Conservation (phyloP, 345 rosid genomes). For the Murraya koenigii region DNA sequence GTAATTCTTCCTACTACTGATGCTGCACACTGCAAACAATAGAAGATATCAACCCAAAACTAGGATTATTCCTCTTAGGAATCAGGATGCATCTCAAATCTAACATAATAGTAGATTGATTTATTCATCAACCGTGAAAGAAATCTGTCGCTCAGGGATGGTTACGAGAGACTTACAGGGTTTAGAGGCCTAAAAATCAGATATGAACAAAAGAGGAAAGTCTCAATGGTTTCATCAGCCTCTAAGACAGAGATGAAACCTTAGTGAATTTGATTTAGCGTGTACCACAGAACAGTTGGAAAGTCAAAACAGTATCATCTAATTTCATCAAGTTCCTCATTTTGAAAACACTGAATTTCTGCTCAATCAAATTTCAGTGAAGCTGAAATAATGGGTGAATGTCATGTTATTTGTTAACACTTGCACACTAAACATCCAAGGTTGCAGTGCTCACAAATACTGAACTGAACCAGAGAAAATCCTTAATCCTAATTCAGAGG, state of each 20-base stretch:
- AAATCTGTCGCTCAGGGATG: neutral
- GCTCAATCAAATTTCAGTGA: neutral
- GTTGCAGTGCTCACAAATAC: neutral
- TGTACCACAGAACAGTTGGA: neutral
- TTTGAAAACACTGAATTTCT: neutral
- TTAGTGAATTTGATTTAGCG: neutral
- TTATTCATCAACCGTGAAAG: neutral
- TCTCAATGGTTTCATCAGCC: neutral
- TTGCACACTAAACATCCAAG: neutral
- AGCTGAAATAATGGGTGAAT: neutral
- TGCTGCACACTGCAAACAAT: neutral
- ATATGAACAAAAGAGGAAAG: neutral
- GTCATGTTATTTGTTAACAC: neutral
- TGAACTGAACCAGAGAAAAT: neutral
- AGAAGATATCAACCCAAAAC: neutral
- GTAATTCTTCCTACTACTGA: too few relatives aligned
- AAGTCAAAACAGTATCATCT: neutral
- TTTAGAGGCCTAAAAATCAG: neutral
- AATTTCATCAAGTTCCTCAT: neutral
- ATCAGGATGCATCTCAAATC: neutral
- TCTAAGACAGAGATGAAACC: neutral
- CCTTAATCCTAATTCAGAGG: neutral
- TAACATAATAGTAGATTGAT: neutral
- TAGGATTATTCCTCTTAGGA: neutral
- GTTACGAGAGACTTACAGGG: neutral